Base-by-base conservation (phyloP, 1,139 yeast genomes). In the Sugiyamaella novakii region DNA sequence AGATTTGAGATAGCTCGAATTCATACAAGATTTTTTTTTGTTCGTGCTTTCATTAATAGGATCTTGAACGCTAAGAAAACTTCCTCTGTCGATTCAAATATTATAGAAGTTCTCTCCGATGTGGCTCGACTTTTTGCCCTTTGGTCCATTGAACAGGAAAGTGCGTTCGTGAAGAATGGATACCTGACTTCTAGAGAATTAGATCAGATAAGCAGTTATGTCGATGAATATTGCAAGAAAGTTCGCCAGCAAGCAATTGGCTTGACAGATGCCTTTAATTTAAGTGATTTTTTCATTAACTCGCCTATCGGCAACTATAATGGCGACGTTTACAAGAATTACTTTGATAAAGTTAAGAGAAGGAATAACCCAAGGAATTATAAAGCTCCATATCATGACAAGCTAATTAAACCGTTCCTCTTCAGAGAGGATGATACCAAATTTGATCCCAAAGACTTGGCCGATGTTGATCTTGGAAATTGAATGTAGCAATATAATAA, bases 321-420 rank as follows among this genome's bases (percentile, higher is more conserved):
- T 63, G 98, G 98, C 58, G 84, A 89, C 67, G 83, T 87, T 50
- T 91, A 89, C 73, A 83, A 83, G 67, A 81, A 87, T 69, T 89
- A 89, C 59, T 71, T 70, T 54, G 63, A 61, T 46, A 71, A 70
- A 60, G 74, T 72, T 31, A 61, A 60, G 48, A 63, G 65, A 40
- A 60, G 61, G 42, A 70, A 70, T 56, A 73, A 75, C 30, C 60
- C 63, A 27, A 50, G 56, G 31, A 39, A 56, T 31, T 56, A 64
- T 44, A 60, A 61, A 48, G 70, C 76, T 5, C 70, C 71, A 6
- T 75, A 75, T 59, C 72, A 63, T 52, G 71, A 72, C 35, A 46
- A 57, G 8, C 57, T 62, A 8, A 61, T 68, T 56, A 64, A 66
- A 59, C 79, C 79, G 1, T 71, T 73, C 58, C 59, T 75, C 46